Conservation (phyloP, 352 stramenopile genomes). For the Pythium guiyangense region DNA sequence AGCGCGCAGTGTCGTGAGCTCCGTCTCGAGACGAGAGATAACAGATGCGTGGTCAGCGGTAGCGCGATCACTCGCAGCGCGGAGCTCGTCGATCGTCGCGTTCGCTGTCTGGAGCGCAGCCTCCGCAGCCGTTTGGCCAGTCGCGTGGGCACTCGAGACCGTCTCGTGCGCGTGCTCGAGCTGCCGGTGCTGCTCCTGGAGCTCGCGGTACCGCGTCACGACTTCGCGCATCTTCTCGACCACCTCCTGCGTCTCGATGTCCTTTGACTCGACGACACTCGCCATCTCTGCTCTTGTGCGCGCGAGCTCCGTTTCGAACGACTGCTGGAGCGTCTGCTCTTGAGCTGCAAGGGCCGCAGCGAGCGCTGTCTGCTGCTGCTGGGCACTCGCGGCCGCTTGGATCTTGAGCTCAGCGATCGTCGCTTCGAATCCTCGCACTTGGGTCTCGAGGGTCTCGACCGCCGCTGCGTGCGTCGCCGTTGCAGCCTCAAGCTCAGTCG, state of each 20-base stretch:
- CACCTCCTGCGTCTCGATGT: conserved; percentile 18
- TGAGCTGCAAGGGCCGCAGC: conserved; percentile 8
- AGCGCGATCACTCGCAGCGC: conserved; percentile 9
- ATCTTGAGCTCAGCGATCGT: conserved; percentile 16
- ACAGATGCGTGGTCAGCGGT: conserved; percentile 15
- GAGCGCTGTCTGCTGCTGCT: conserved; percentile 22
- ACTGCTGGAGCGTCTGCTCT: conserved; percentile 15
- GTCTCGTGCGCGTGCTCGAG: conserved; percentile 10
- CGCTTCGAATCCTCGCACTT: conserved; percentile 21
- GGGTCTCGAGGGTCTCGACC: conserved; percentile 26
- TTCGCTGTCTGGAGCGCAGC: conserved; percentile 26
- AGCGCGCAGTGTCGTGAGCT: conserved; percentile 20
- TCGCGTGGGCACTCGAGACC: conserved; percentile 7
- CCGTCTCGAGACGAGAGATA: conserved; percentile 21
- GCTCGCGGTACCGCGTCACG: conserved; percentile 22
- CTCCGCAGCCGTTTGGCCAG: neutral
- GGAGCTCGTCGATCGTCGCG: conserved; percentile 30
- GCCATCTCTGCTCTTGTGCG: conserved; percentile 14
- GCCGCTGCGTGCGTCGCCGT: conserved; percentile 16
- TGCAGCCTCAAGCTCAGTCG: conserved; percentile 17
- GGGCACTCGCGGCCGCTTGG: conserved; percentile 12
- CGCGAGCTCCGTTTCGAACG: conserved; percentile 15
- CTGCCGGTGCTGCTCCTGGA: conserved; percentile 22
- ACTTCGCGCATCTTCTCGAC: conserved; percentile 24
- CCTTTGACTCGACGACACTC: conserved; percentile 19